These are phyloP conservation scores for Kurtzmaniella quercitrusa DNA, from an alignment of 1,139 yeast species.

Conservation along the genomic window DNA sequence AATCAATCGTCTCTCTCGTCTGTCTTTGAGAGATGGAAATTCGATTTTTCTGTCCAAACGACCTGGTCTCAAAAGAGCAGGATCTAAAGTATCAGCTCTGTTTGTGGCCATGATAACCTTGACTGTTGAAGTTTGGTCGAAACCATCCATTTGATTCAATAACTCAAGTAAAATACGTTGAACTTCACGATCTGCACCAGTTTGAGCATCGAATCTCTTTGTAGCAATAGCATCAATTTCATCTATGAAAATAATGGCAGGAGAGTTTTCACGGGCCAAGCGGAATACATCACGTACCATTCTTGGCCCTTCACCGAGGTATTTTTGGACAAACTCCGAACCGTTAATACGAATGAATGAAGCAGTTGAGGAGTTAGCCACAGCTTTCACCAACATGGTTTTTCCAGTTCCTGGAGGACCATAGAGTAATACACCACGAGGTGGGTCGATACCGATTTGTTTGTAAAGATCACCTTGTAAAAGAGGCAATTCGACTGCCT, in stretches of 20 bases:
- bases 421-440: constrained; percentile 92
- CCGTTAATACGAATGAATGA: constrained; percentile 96
- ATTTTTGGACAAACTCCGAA: constrained; percentile 96
- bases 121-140: constrained; percentile 91
- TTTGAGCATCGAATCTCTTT: constrained; percentile 97
- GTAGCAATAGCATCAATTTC: constrained; percentile 99
- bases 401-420: constrained; percentile 99
- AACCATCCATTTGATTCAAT: constrained; percentile 98
- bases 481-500: constrained; percentile 95
- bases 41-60: constrained; percentile 98
- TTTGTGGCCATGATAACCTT: constrained; percentile 99
- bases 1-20: constrained; percentile 95
- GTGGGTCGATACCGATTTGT: constrained; percentile 98
- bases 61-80: constrained; percentile 96
- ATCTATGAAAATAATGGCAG: constrained; percentile 94
- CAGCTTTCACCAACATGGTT: constrained; percentile 98
- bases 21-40: constrained; percentile 90
- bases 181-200: constrained; percentile 99
- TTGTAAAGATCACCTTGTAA: constrained; percentile 94
- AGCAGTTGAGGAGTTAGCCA: constrained; percentile 94
- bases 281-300: constrained; percentile 99
- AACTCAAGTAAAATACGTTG: constrained; percentile 95
- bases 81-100: constrained; percentile 96
- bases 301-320: constrained; percentile 98
- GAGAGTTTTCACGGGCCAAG: constrained; percentile 94